A percentile compares a stretch with the other conserved stretches of the same genome.
These are phyloP conservation scores for Pseudogymnoascus sp. DNA, from an alignment of 2,329 filamentous ascomycete genomes.

Conservation along the genomic window DNA sequence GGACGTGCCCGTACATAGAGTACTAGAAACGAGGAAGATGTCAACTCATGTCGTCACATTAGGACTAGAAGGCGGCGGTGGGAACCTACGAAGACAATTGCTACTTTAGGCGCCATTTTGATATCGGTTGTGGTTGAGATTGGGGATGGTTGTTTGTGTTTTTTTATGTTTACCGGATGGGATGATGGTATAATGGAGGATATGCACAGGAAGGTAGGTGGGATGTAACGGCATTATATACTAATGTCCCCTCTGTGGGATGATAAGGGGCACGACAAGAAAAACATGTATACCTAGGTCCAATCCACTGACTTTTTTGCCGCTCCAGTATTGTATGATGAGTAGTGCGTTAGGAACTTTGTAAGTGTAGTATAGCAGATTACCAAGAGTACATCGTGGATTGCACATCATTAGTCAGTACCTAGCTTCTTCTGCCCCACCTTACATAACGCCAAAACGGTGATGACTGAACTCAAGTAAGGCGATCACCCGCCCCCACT, in stretches of 20 bases:
- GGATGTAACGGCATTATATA: neutral
- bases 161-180: neutral
- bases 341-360: neutral
- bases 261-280: neutral
- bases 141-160: neutral
- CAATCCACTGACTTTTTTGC: neutral
- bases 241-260: neutral
- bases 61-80: slow-evolving; percentile 5
- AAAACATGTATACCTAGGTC: neutral
- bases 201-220: neutral
- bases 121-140: neutral
- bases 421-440: neutral
- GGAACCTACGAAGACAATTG: slow-evolving; percentile 74
- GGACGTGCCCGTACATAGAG: slow-evolving; percentile 90
- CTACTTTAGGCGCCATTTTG: slow-evolving; percentile 60
- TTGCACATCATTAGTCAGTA: neutral
- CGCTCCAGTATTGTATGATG: neutral
- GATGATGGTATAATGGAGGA: neutral
- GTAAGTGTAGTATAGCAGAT: neutral
- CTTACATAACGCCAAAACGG: neutral
- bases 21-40: slow-evolving; percentile 48
- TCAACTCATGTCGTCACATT: neutral
- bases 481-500: neutral
- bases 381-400: neutral
- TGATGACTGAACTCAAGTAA: neutral